A percentile compares a stretch with the other conserved stretches of the same genome.
Conservation (phyloP, 495 filamentous ascomycete genomes). For the Neurospora tetrasperma region DNA sequence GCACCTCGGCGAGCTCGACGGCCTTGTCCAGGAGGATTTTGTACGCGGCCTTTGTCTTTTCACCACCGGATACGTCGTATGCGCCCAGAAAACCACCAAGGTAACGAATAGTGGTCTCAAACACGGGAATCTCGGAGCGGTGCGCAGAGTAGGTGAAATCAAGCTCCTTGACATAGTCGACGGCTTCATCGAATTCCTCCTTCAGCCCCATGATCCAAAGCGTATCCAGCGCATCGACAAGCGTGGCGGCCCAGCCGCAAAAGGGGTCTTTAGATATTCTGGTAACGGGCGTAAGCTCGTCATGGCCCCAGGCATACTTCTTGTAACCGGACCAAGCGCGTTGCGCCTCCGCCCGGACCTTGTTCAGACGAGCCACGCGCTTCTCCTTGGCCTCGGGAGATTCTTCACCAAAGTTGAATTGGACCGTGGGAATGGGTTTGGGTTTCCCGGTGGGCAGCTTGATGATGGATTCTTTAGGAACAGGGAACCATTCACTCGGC, state of each 20-base stretch:
- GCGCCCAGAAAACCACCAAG: slow-evolving; percentile 75
- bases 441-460: slow-evolving; percentile 61
- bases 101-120: slow-evolving; percentile 84
- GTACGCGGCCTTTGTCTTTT: slow-evolving; percentile 30
- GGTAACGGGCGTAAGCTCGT: slow-evolving; percentile 68
- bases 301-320: slow-evolving; percentile 69
- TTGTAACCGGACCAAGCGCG: slow-evolving; percentile 81
- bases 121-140: slow-evolving; percentile 57
- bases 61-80: slow-evolving; percentile 65
- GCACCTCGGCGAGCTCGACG: slow-evolving; percentile 72
- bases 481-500: slow-evolving; percentile 61
- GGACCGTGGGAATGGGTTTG: slow-evolving; percentile 63
- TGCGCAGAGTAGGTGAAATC: slow-evolving; percentile 74
- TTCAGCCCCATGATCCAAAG: slow-evolving; percentile 93
- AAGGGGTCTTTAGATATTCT: slow-evolving; percentile 63
- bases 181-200: slow-evolving; percentile 80
- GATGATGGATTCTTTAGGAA: slow-evolving; percentile 59
- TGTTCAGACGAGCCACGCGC: slow-evolving; percentile 51
- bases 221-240: slow-evolving; percentile 89
- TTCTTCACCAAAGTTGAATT: slow-evolving; percentile 59
- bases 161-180: slow-evolving; percentile 64
- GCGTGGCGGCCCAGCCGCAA: slow-evolving; percentile 86
- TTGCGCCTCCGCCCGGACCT: slow-evolving; percentile 66
- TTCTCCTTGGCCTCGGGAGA: slow-evolving; percentile 46
- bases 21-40: slow-evolving; percentile 72